Conservation (phyloP, 768 basidiomycete genomes). For the Russula vinacea region DNA sequence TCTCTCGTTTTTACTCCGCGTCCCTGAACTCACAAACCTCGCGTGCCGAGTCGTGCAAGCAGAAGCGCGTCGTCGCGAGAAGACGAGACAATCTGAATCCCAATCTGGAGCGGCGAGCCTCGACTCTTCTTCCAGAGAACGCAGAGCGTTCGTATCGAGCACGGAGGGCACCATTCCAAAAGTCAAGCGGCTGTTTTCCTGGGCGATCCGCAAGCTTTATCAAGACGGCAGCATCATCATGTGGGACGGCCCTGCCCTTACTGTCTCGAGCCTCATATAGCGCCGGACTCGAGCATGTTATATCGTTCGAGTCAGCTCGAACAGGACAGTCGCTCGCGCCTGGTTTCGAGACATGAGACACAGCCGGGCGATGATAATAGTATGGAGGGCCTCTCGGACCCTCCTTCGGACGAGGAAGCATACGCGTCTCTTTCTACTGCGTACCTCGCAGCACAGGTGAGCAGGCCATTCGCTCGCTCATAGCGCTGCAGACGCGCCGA, state of each 20-base stretch:
- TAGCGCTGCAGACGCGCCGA: slow-evolving; percentile 24
- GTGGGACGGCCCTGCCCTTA: slow-evolving; percentile 61
- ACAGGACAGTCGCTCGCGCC: slow-evolving; percentile 32
- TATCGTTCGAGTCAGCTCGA: slow-evolving; percentile 47
- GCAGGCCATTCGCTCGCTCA: slow-evolving; percentile 43
- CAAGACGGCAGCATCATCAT: slow-evolving; percentile 72
- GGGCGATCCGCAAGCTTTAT: slow-evolving; percentile 60
- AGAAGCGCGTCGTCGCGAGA: slow-evolving; percentile 53
- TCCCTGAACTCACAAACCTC: slow-evolving; percentile 65
- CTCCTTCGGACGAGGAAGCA: slow-evolving; percentile 56
- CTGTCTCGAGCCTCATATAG: slow-evolving; percentile 31
- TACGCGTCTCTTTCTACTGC: slow-evolving; percentile 59
- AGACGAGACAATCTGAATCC: slow-evolving; percentile 45
- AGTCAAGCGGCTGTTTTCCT: slow-evolving; percentile 66
- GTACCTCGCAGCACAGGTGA: slow-evolving; percentile 47
- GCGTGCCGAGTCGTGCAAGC: slow-evolving; percentile 63
- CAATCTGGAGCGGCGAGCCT: slow-evolving; percentile 39
- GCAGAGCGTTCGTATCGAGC: slow-evolving; percentile 1
- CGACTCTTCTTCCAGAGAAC: slow-evolving; percentile 20
- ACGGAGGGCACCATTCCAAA: slow-evolving; percentile 35
- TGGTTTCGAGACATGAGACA: slow-evolving; percentile 6
- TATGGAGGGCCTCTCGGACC: slow-evolving; percentile 57
- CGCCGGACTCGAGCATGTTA: slow-evolving; percentile 33
- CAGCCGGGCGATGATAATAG: slow-evolving; percentile 42
- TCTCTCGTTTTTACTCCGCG: slow-evolving; percentile 70